Base-by-base conservation (phyloP, 2,329 filamentous ascomycete genomes). In the Cadophora gregata region DNA sequence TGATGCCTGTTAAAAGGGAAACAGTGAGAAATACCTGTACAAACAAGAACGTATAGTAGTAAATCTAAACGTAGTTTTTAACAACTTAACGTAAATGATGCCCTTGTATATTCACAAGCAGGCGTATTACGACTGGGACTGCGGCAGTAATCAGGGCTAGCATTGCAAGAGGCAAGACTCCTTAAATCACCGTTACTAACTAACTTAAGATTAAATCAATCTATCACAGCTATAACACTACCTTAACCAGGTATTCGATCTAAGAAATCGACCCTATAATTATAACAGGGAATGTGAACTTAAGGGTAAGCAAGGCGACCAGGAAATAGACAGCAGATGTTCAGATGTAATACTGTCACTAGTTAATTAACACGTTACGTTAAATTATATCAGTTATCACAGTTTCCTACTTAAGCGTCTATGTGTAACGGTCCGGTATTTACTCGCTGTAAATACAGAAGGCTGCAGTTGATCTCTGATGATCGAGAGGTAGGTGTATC, bases 311-410 rank as follows among this genome's bases (percentile, higher is more conserved):
- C 12, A 59, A 24, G 53, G 83, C 78, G 8, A 96, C 88, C n/a
- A 90, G 72, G 10, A 81, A 77, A 33, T 93, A 80, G 10, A 93
- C 89, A 10, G 89, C 77, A 82, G 84, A 55, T 1, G 88, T 88
- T 16, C 93, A 87, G 33, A 93, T 75, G 82, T 93, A 96, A 66
- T 90, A 86, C 68, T 93, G 88, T 93, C 93, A 97, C 93, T 93
- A 97, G 59, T 85, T 88, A 72, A 97, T 90, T 0, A 92, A 93
- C 88, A 98, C 93, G 76, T 98, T 97, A 70, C 94, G 91, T 95
- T 94, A 98, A 56, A 96, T 86, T 6, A 97, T 92, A 76, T 97
- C 93, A 55, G 89, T 88, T 0, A 93, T 94, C 8, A 93, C 92
- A 59, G 97, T 93, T 76, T 97, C 94, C 33, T 68, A 33, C 59